These are phyloP conservation scores for Fagopyrum tataricum DNA, from an alignment of 148 eudicot genomes.

Conservation along the genomic window DNA sequence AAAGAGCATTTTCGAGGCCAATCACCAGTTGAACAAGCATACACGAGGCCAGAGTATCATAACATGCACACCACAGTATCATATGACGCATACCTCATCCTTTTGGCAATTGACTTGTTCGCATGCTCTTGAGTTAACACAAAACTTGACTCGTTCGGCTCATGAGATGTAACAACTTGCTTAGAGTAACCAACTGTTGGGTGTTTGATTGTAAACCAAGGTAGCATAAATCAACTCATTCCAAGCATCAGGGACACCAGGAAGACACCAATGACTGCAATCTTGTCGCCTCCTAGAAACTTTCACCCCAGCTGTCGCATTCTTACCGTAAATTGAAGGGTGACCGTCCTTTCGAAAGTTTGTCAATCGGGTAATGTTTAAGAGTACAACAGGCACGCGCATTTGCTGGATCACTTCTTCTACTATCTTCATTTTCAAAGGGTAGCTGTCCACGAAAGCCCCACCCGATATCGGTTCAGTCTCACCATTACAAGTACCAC, in stretches of 20 bases:
- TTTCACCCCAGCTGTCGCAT: constrained; percentile 25
- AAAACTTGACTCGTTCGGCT: no score
- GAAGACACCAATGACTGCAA: constrained; percentile 99
- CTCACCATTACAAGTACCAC: constrained; percentile 84
- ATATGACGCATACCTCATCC: no score
- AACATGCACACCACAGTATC: no score
- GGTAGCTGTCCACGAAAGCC: constrained; percentile 52
- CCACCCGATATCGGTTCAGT: constrained; percentile 55
- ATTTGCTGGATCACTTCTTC: constrained; percentile 64
- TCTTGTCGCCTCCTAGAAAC: constrained; percentile 68
- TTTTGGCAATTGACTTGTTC: no score
- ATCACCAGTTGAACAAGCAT: no score
- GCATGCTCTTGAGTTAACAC: no score
- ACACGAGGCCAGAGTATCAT: no score
- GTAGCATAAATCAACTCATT: constrained; percentile 80
- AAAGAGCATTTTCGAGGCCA: no score
- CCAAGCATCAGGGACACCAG: constrained; percentile 98
- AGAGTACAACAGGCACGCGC: constrained; percentile 51
- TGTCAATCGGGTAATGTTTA: constrained; percentile 74
- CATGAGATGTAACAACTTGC: neutral
- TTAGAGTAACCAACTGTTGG: neutral
- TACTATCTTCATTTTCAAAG: constrained; percentile 78
- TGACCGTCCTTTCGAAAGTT: constrained; percentile 91
- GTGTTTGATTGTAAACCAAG: constrained; percentile 35
- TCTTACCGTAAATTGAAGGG: constrained; percentile 77